A percentile compares a stretch with the other conserved stretches of the same genome.
Evolutionary conservation across 169 alveolate genomes (phyloP).

Genomic region (Blepharisma undulans): DNA sequence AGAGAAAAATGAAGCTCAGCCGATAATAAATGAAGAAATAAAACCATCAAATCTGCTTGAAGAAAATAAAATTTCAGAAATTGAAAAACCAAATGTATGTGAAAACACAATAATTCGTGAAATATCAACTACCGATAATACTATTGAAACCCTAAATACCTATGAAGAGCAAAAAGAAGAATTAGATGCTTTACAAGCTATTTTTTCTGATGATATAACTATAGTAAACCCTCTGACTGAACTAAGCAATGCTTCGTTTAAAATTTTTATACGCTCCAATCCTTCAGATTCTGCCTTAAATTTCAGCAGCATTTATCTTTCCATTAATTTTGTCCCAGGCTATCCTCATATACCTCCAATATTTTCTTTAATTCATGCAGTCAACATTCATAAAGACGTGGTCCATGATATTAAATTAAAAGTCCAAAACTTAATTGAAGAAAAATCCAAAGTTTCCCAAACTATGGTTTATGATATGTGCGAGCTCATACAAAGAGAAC

Average conservation of each 20-base stretch:
- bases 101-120: background rate
- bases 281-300: background rate
- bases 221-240: background rate
- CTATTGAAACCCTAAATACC: background rate
- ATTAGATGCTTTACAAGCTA: background rate
- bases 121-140: background rate
- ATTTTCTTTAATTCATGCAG: background rate
- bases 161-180: background rate
- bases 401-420: background rate
- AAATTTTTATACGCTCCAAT: background rate
- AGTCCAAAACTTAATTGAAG: background rate
- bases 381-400: background rate
- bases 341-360: background rate
- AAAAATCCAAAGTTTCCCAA: background rate
- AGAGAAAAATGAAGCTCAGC: background rate
- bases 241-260: background rate
- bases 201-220: background rate
- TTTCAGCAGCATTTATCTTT: background rate
- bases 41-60: background rate
- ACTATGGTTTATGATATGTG: background rate
- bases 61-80: background rate
- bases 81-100: no score
- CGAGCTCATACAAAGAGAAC: background rate
- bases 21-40: background rate
- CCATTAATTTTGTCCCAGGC: background rate